Percentiles rank a stretch among this genome's conserved stretches.
phyloP scores from a whole-genome alignment of 1,284 basidiomycete genomes.

The Puccinia horiana region DNA sequence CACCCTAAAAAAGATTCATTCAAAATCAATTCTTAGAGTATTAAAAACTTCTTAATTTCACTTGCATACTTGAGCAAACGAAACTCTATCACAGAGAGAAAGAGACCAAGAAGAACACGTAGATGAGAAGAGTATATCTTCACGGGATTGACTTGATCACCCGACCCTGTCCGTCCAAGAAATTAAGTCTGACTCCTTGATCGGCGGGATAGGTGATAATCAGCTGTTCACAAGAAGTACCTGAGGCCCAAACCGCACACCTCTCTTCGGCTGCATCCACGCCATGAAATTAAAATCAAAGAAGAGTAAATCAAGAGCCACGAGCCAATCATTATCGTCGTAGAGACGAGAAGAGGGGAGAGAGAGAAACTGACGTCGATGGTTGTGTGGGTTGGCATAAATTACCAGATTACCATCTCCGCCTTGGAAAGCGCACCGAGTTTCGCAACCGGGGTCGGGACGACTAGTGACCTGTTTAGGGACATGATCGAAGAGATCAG shows the following conservation, averaged over 20 bases:
- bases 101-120: neutral
- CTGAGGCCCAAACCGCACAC: conserved; percentile 45
- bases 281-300: neutral
- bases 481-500: conserved; percentile 39
- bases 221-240: conserved; percentile 33
- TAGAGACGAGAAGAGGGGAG: neutral
- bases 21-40: no score
- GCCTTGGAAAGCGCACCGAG: conserved; percentile 38
- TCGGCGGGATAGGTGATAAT: conserved; percentile 9
- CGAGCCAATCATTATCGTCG: neutral
- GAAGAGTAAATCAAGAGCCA: neutral
- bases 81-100: no score
- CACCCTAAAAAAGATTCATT: no score
- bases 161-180: neutral
- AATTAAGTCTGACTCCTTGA: conserved; percentile 7
- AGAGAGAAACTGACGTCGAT: conserved; percentile 23
- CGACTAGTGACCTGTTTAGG: conserved; percentile 39
- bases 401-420: conserved; percentile 46
- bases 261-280: conserved; percentile 20
- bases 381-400: conserved; percentile 42
- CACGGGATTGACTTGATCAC: conserved; percentile 12
- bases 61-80: no score
- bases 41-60: no score
- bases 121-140: neutral
- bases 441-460: conserved; percentile 19